Conservation (phyloP, 73 alveolate species). For the Tetrahymena elliotti region DNA sequence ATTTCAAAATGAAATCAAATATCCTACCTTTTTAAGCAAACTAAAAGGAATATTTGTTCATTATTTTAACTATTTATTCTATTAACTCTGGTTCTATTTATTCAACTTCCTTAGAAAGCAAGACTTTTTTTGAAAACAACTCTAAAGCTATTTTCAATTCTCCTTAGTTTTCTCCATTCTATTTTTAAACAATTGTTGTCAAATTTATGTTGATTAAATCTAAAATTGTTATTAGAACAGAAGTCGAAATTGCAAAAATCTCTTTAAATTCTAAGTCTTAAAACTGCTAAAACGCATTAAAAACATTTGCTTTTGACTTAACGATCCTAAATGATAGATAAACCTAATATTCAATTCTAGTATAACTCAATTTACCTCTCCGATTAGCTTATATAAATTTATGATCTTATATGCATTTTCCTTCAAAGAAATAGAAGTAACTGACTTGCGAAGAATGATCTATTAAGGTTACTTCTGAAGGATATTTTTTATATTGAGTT, state of each 20-base stretch:
- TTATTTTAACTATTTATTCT: not conserved
- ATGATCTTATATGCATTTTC: not conserved
- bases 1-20: not conserved
- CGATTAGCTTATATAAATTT: not conserved
- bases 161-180: not conserved
- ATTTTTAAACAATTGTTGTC: not conserved
- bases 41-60: not conserved
- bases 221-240: not conserved
- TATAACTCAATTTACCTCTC: not conserved
- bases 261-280: no score
- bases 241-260: not conserved
- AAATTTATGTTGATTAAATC: not conserved
- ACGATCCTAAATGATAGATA: not conserved
- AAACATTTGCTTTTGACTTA: not conserved
- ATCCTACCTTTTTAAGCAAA: not conserved
- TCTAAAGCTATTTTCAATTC: not conserved
- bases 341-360: not conserved
- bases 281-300: not conserved
- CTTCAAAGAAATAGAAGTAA: not conserved
- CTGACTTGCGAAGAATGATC: not conserved
- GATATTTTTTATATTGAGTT: not conserved
- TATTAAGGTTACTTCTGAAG: not conserved
- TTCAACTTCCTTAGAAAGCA: not conserved
- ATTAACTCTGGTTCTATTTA: not conserved
- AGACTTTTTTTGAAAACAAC: not conserved